phyloP scores from a whole-genome alignment of 352 stramenopile genomes.

The Phytophthora syringae region DNA sequence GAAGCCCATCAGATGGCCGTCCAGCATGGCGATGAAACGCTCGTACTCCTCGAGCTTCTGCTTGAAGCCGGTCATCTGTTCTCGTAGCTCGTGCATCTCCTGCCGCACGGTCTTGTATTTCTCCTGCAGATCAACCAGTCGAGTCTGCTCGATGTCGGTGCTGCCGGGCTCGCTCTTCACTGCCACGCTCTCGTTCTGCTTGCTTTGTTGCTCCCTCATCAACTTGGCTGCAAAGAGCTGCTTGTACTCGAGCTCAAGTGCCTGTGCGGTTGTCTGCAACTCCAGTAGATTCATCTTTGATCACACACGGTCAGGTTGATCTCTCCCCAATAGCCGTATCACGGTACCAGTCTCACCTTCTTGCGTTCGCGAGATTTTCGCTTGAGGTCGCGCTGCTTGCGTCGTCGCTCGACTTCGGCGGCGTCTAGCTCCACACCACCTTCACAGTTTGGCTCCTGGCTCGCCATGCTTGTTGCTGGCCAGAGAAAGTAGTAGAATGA shows the following conservation, averaged over 20 bases:
- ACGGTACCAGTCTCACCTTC: constrained; percentile 49
- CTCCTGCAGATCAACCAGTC: constrained; percentile 40
- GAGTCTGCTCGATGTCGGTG: constrained; percentile 39
- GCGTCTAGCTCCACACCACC: constrained; percentile 17
- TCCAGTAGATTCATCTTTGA: constrained; percentile 41
- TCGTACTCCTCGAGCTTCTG: constrained; percentile 57
- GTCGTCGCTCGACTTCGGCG: constrained; percentile 42
- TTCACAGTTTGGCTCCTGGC: constrained; percentile 27
- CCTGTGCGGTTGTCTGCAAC: constrained; percentile 44
- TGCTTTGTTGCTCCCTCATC: constrained; percentile 29
- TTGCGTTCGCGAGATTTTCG: constrained; percentile 52
- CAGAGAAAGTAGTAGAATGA: constrained; percentile 40
- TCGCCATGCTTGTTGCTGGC: constrained; percentile 31
- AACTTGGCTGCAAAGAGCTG: constrained; percentile 41
- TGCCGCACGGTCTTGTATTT: constrained; percentile 49
- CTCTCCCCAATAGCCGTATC: too few relatives aligned
- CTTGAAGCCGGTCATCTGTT: constrained; percentile 50
- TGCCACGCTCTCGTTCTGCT: constrained; percentile 10
- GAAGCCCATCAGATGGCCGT: constrained; percentile 51
- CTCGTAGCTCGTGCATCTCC: constrained; percentile 50
- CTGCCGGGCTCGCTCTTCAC: constrained; percentile 22
- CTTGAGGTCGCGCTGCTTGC: constrained; percentile 56
- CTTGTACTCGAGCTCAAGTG: constrained; percentile 49
- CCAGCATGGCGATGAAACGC: constrained; percentile 55
- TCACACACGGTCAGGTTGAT: too few relatives aligned